phyloP scores from a whole-genome alignment of 2,329 filamentous ascomycete species.

The Xylariaceae sp. region DNA sequence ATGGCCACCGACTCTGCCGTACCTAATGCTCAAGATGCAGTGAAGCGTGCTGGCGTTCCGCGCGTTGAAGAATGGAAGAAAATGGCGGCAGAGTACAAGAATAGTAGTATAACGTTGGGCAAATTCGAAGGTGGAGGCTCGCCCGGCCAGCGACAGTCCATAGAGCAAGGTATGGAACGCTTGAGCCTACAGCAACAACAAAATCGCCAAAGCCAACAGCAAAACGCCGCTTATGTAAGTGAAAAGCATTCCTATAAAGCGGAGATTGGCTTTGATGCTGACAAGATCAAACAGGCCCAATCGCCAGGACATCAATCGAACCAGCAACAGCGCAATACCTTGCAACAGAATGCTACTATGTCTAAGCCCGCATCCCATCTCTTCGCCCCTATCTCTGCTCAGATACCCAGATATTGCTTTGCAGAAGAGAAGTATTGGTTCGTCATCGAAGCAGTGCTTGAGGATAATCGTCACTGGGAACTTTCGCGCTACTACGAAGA shows the following conservation, averaged over 20 bases:
- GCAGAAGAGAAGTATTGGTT: constrained; percentile 99
- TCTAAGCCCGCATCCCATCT: constrained; percentile 50
- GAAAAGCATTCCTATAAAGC: no score
- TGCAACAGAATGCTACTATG: constrained; percentile 36
- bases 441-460: constrained; percentile 84
- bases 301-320: constrained; percentile 26
- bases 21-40: constrained; percentile 75
- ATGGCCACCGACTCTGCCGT: constrained; percentile 85
- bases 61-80: constrained; percentile 99
- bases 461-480: constrained; percentile 90
- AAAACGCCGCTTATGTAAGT: constrained; percentile 28
- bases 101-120: constrained; percentile 93
- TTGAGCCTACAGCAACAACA: constrained; percentile 65
- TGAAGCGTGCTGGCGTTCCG: constrained; percentile 83
- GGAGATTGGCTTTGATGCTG: no score
- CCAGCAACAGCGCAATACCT: constrained; percentile 37
- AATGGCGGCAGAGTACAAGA: constrained; percentile 98
- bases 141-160: constrained; percentile 37
- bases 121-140: constrained; percentile 67
- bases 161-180: constrained; percentile 70
- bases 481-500: constrained; percentile 94
- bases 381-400: constrained; percentile 74
- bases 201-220: constrained; percentile 45
- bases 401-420: constrained; percentile 89
- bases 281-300: constrained; percentile 7